Evolutionary conservation across 495 filamentous ascomycete species (phyloP).

Genomic region (Hypoxylon trugodes): DNA sequence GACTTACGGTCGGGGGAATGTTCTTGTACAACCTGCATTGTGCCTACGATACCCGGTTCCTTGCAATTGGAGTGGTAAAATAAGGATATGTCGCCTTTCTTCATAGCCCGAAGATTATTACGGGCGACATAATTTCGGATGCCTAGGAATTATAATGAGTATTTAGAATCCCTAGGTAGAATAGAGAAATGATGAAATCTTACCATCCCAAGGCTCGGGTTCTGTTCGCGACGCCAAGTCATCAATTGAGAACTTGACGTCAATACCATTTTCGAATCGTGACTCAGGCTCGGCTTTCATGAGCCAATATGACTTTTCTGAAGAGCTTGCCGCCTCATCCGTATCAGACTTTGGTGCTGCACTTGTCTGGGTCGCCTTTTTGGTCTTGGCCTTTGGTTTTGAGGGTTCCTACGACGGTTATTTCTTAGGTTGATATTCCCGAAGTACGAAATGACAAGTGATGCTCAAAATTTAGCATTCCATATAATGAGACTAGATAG

Average conservation of each 20-base stretch:
- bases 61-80: constrained; percentile 99
- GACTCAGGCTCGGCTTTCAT: constrained; percentile 95
- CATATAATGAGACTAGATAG: background rate
- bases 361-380: constrained; percentile 12
- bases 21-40: constrained; percentile 90
- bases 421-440: background rate
- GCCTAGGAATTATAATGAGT: constrained; percentile 43
- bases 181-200: constrained; percentile 23
- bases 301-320: constrained; percentile 76
- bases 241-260: constrained; percentile 95
- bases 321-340: constrained; percentile 9
- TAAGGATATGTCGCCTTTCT: constrained; percentile 88
- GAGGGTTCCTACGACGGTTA: constrained; percentile 8
- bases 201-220: constrained; percentile 92
- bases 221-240: constrained; percentile 73
- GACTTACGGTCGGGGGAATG: constrained; percentile 77
- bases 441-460: background rate
- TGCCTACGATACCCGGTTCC: constrained; percentile 87
- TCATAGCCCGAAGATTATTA: constrained; percentile 91
- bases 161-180: constrained; percentile 17
- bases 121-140: constrained; percentile 67
- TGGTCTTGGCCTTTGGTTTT: constrained; percentile 14
- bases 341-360: constrained; percentile 8
- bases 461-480: too few species aligned
- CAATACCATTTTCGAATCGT: constrained; percentile 81